Evolutionary conservation across 208 protist species (phyloP).

Genomic region (Trypanosoma congolense): DNA sequence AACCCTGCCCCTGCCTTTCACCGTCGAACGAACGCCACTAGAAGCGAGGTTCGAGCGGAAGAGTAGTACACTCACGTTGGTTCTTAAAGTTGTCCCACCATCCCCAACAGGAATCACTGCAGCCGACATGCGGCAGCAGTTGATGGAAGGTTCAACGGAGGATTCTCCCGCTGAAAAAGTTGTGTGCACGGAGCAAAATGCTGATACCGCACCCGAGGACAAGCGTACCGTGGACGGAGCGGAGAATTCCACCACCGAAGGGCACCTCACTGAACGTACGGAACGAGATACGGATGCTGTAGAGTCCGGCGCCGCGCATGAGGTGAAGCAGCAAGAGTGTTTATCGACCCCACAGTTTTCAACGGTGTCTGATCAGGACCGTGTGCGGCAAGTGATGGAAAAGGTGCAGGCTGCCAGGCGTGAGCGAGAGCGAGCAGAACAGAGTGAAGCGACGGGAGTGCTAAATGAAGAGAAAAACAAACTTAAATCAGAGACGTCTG

Average conservation of each 20-base stretch:
- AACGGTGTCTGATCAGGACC: constrained; percentile 24
- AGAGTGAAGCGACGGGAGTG: not conserved
- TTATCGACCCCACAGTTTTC: constrained; percentile 16
- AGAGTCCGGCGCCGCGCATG: not conserved
- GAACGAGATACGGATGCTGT: not conserved
- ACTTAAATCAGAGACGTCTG: not conserved
- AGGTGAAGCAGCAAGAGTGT: not conserved
- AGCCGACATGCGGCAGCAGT: constrained; percentile 31
- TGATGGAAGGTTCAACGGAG: constrained; percentile 13
- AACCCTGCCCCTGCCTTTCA: constrained; percentile 66
- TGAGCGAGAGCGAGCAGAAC: constrained; percentile 15
- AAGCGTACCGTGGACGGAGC: not conserved
- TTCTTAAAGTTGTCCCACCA: constrained; percentile 69
- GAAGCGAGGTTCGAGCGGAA: constrained; percentile 63
- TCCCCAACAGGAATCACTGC: constrained; percentile 27
- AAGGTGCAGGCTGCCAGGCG: constrained; percentile 39
- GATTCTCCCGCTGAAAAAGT: not conserved
- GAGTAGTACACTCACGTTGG: constrained; percentile 53
- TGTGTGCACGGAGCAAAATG: not conserved
- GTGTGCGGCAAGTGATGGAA: constrained; percentile 40
- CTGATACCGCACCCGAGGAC: not conserved
- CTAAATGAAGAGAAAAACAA: not conserved
- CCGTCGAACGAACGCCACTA: constrained; percentile 55
- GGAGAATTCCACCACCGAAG: not conserved
- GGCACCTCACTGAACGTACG: not conserved